Evolutionary conservation across 176 grass and related monocot genomes (phyloP).

Genomic region (Dactylis glomerata): DNA sequence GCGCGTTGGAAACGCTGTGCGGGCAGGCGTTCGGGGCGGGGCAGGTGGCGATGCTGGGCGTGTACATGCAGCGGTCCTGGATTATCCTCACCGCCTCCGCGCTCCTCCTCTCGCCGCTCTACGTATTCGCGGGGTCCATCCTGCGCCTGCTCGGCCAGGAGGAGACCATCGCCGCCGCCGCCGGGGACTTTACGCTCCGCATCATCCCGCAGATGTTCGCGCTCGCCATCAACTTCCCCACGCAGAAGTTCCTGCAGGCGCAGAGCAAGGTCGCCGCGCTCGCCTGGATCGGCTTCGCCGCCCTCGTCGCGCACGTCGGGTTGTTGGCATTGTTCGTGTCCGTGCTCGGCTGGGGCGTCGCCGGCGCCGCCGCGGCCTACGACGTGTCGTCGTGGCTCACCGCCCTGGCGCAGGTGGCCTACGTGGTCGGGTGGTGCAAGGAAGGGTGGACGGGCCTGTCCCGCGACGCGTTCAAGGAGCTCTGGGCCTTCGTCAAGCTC

Average conservation of each 20-base stretch:
- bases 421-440: conserved; percentile 55
- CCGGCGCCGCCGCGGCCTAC: conserved; percentile 59
- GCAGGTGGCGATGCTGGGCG: conserved; percentile 62
- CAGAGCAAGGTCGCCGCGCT: conserved; percentile 74
- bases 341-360: conserved; percentile 49
- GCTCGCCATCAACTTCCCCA: conserved; percentile 73
- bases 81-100: conserved; percentile 61
- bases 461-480: conserved; percentile 36
- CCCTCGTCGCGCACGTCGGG: conserved; percentile 49
- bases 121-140: conserved; percentile 48
- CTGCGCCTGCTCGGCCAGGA: conserved; percentile 76
- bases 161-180: conserved; percentile 39
- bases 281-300: conserved; percentile 57
- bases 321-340: conserved; percentile 57
- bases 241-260: conserved; percentile 88
- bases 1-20: conserved; percentile 81
- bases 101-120: conserved; percentile 59
- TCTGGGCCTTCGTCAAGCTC: conserved; percentile 72
- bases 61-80: conserved; percentile 90
- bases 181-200: conserved; percentile 48
- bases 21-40: conserved; percentile 81
- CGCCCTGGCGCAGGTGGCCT: conserved; percentile 55
- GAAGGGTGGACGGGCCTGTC: conserved; percentile 74
- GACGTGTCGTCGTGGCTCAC: conserved; percentile 52
- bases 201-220: conserved; percentile 92